phyloP scores from a whole-genome alignment of 805 yeast species.

The Candida nitratophila region DNA sequence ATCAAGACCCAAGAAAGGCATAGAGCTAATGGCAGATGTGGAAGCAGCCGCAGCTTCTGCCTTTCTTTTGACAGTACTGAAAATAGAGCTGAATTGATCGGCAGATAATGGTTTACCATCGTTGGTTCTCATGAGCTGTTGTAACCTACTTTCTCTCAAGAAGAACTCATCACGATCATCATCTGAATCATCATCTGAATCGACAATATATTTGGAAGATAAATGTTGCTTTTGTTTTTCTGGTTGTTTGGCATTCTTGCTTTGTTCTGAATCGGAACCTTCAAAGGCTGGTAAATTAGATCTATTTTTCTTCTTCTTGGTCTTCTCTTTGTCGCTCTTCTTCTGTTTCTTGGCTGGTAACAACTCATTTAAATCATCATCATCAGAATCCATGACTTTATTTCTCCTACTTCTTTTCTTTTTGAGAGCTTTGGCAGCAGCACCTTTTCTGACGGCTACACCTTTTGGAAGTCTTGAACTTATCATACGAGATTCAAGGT shows the following conservation, averaged over 20 bases:
- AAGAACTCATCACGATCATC: constrained; percentile 48
- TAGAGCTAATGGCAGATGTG: constrained; percentile 3
- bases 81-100: constrained; percentile 14
- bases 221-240: constrained; percentile 17
- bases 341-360: constrained; percentile 1
- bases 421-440: constrained; percentile 5
- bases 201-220: constrained; percentile 49
- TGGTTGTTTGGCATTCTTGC: not conserved
- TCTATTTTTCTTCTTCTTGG: constrained; percentile 5
- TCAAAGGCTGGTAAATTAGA: constrained; percentile 21
- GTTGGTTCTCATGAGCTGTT: constrained; percentile 23
- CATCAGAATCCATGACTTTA: constrained; percentile 6
- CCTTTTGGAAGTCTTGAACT: constrained; percentile 13
- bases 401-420: constrained; percentile 6
- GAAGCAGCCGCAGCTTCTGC: not conserved
- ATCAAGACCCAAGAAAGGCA: constrained; percentile 3
- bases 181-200: constrained; percentile 60
- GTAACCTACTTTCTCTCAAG: constrained; percentile 45
- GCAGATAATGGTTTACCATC: constrained; percentile 20
- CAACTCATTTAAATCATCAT: constrained; percentile 6
- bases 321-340: constrained; percentile 5
- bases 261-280: constrained; percentile 22
- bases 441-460: constrained; percentile 18
- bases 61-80: not conserved
- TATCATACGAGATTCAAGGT: constrained; percentile 1